Base-by-base conservation (phyloP, 805 yeast genomes). In the Nakazawaea molendinolei region DNA sequence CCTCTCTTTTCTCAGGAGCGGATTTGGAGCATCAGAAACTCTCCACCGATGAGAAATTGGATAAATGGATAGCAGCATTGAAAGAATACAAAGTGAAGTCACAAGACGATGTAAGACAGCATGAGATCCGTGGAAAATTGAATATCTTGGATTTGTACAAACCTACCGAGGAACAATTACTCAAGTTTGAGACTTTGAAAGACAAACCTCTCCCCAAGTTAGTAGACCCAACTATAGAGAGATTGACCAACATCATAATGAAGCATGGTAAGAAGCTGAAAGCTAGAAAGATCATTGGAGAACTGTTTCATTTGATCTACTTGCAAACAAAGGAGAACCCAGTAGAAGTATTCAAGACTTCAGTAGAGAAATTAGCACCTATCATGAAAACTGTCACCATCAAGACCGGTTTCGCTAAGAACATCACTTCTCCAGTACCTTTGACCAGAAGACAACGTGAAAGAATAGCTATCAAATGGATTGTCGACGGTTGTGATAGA, bases 381-480 rank as follows among this genome's bases (percentile, higher is more conserved):
- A 60, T 90, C 43, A 81, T 87, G 62, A 71, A 77, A 41, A 74
- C 87, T 23, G 81, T 77, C 54, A 77, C 86, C 12, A 75, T 75
- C 53, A 79, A 78, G 50, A 86, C 92, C 3, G 92, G 92, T 40
- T 81, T 81, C 38, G 97, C 97, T 29, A 86, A 89, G 55, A 78
- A 79, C 42, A 71, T 73, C 41, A 70, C 78, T 26, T 80, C 86
- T 34, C 98, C 98, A 5, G 76, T 74, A 24, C 95, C 97, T 8
- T 66, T 90, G 50, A 77, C 74, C 33, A 76, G 75, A 50, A 78
- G 86, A 60, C 95, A 87, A 61, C 74, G 97, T 58, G 67, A 76
- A 48, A 75, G 96, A 59, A 76, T 74, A 51, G 96, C 97, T 2
- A 84, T 94, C 68, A 60, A 67, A 45, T 92, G 97, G 97, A 81